A percentile compares a stretch with the other conserved stretches of the same genome.
phyloP scores from a whole-genome alignment of 2,329 filamentous ascomycete genomes.

The Hypoxylon sp. region DNA sequence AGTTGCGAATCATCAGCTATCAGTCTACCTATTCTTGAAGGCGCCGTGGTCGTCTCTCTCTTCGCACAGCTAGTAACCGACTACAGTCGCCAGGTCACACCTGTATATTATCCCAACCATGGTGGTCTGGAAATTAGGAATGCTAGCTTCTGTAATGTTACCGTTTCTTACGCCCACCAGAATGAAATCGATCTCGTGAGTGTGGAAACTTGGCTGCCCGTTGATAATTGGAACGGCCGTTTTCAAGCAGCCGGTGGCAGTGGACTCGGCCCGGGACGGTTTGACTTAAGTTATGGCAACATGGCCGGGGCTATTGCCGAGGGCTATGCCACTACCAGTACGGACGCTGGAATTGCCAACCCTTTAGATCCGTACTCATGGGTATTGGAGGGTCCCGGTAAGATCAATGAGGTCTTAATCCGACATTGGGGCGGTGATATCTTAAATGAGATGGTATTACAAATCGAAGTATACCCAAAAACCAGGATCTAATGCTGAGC shows the following conservation, averaged over 20 bases:
- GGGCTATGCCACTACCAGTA: constrained; percentile 50
- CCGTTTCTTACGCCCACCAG: constrained; percentile 59
- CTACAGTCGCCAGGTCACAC: constrained; percentile 35
- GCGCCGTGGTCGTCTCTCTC: constrained; percentile 20
- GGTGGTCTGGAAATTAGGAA: constrained; percentile 26
- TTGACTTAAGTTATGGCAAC: constrained; percentile 34
- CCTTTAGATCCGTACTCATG: constrained; percentile 34
- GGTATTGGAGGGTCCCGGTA: constrained; percentile 45
- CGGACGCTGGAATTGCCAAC: constrained; percentile 49
- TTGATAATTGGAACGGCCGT: constrained; percentile 56
- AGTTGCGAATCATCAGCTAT: constrained; percentile 20
- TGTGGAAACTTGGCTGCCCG: constrained; percentile 57
- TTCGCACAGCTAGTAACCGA: constrained; percentile 37
- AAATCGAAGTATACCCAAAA: background rate
- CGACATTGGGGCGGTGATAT: constrained; percentile 50
- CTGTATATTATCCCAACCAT: constrained; percentile 35
- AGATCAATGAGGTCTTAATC: constrained; percentile 50
- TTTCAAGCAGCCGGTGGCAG: constrained; percentile 60
- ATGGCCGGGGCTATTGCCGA: constrained; percentile 44
- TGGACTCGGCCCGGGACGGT: constrained; percentile 50
- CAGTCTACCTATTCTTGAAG: constrained; percentile 14
- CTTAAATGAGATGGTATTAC: constrained; percentile 49
- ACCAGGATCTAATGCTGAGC: constrained; percentile 10
- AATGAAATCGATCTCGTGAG: constrained; percentile 57
- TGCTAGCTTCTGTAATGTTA: constrained; percentile 59